These are phyloP conservation scores for Sugiyamaella mastotermitis DNA, from an alignment of 805 yeast species.

Conservation along the genomic window DNA sequence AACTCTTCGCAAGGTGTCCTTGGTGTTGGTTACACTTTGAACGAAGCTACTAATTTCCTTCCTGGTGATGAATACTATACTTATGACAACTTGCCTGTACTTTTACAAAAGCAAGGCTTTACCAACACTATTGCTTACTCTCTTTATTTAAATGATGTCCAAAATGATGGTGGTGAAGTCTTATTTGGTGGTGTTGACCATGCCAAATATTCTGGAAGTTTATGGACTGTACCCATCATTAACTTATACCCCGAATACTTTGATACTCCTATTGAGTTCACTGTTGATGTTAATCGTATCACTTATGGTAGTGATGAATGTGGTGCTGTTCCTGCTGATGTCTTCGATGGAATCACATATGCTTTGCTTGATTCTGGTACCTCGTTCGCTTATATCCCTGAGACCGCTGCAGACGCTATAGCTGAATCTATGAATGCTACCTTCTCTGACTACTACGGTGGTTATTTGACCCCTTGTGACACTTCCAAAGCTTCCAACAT, in stretches of 20 bases:
- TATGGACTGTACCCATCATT: slow-evolving; percentile 31
- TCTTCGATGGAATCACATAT: neutral
- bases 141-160: slow-evolving; percentile 35
- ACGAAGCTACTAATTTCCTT: slow-evolving; percentile 25
- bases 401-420: neutral
- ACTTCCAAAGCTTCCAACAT: slow-evolving; percentile 3
- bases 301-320: slow-evolving; percentile 10
- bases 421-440: slow-evolving; percentile 6
- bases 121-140: slow-evolving; percentile 40
- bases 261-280: slow-evolving; percentile 5
- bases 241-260: slow-evolving; percentile 12
- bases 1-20: slow-evolving; percentile 53
- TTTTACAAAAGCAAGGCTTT: slow-evolving; percentile 42
- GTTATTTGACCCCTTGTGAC: slow-evolving; percentile 19
- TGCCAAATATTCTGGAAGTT: slow-evolving; percentile 35
- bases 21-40: slow-evolving; percentile 31
- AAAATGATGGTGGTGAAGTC: slow-evolving; percentile 32
- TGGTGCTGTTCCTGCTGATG: neutral
- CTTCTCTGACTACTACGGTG: slow-evolving; percentile 15
- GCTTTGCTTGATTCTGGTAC: slow-evolving; percentile 52
- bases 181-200: slow-evolving; percentile 42
- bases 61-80: slow-evolving; percentile 7
- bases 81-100: slow-evolving; percentile 61
- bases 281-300: neutral
- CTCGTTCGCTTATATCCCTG: slow-evolving; percentile 45